Percentiles rank a stretch among this genome's conserved stretches.
These are phyloP conservation scores for Candida ulmi DNA, from an alignment of 805 yeast species.

Conservation along the genomic window DNA sequence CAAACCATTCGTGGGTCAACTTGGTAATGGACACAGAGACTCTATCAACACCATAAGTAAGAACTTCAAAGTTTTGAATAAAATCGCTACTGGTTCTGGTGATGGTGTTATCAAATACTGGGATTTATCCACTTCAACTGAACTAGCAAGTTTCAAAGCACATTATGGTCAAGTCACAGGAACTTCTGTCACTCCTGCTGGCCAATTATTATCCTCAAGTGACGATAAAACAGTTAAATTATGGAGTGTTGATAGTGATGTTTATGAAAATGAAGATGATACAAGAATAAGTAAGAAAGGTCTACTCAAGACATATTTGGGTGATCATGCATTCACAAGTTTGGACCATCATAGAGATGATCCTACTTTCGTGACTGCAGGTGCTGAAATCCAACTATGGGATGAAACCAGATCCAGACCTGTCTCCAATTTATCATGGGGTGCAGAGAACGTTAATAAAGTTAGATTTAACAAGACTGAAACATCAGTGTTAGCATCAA, in stretches of 20 bases:
- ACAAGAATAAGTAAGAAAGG: conserved; percentile 40
- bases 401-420: conserved; percentile 77
- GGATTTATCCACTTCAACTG: conserved; percentile 79
- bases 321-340: conserved; percentile 79
- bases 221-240: conserved; percentile 84
- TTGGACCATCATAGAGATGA: conserved; percentile 82
- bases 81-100: conserved; percentile 87
- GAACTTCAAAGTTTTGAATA: conserved; percentile 62
- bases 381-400: conserved; percentile 89
- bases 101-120: conserved; percentile 94
- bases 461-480: conserved; percentile 90
- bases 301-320: conserved; percentile 70
- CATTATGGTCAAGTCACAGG: conserved; percentile 91
- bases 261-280: conserved; percentile 34
- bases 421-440: conserved; percentile 82
- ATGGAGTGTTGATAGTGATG: conserved; percentile 71
- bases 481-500: conserved; percentile 80
- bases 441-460: conserved; percentile 81
- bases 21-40: conserved; percentile 93
- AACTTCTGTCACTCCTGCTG: conserved; percentile 52
- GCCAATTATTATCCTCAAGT: conserved; percentile 74
- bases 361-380: conserved; percentile 82
- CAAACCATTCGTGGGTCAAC: conserved; percentile 91
- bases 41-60: conserved; percentile 88
- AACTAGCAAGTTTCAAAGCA: conserved; percentile 72